phyloP scores from a whole-genome alignment of 169 alveolate genomes.

The Cytauxzoon felis region DNA sequence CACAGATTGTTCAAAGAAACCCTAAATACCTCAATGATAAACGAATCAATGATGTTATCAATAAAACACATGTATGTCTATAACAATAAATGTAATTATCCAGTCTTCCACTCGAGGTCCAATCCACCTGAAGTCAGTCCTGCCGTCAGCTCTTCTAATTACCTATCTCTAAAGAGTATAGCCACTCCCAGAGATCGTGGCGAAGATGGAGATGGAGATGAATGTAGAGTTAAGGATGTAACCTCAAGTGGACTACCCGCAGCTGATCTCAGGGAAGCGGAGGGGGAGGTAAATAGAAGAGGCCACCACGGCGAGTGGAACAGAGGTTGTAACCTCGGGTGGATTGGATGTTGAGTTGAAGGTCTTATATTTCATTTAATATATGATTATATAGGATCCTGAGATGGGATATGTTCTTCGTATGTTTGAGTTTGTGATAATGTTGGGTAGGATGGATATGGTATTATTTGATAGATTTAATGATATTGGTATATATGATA shows the following conservation, averaged over 20 bases:
- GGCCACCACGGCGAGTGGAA: no score
- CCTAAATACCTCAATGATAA: background rate
- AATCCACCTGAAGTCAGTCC: background rate
- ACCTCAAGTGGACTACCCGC: no score
- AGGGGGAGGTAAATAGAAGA: no score
- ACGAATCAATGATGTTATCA: no score
- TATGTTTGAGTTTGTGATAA: conserved; percentile 25
- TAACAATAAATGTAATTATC: background rate
- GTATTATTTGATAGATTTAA: conserved; percentile 10
- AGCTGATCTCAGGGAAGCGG: no score
- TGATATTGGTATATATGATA: conserved; percentile 16
- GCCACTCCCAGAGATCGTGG: no score
- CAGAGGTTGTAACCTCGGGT: no score
- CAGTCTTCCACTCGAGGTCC: background rate
- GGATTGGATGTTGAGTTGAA: background rate
- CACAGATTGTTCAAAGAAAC: background rate
- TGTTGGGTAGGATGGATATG: conserved; percentile 7
- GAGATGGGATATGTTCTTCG: conserved; percentile 22
- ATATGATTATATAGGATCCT: conserved; percentile 3
- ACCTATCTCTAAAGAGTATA: no score
- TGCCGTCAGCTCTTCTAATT: background rate
- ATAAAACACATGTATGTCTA: background rate
- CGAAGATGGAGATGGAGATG: no score
- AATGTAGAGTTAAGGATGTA: no score
- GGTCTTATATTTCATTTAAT: background rate